A percentile compares a stretch with the other conserved stretches of the same genome.
These are phyloP conservation scores for Patellifolia procumbens DNA, from an alignment of 179 eudicot species.

Conservation along the genomic window DNA sequence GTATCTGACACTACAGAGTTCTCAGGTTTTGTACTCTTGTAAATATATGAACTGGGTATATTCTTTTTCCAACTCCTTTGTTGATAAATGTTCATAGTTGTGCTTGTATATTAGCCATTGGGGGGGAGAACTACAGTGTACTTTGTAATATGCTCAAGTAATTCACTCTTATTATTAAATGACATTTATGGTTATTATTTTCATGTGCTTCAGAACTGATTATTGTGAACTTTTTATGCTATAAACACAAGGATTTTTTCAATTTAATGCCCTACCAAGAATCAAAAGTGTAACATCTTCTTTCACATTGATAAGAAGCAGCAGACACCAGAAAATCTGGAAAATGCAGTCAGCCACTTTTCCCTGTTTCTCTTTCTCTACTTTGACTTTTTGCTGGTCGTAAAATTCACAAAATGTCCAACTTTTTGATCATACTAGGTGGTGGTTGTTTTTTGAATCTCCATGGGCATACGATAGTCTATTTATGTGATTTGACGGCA, in stretches of 20 bases:
- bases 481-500: background rate
- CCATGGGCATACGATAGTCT: slow-evolving; percentile 3
- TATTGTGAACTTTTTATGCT: background rate
- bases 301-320: background rate
- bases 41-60: background rate
- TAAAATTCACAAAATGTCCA: background rate
- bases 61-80: background rate
- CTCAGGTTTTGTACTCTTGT: background rate
- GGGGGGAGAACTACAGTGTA: background rate
- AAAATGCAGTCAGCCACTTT: background rate
- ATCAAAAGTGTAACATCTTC: no score
- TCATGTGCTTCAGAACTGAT: slow-evolving; percentile 5
- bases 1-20: background rate
- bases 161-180: background rate
- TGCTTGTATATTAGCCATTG: background rate
- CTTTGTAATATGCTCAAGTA: background rate
- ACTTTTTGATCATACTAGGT: no score
- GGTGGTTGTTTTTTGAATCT: background rate
- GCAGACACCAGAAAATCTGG: background rate
- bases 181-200: background rate
- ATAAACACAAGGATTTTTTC: background rate
- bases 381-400: background rate
- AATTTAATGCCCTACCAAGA: no score
- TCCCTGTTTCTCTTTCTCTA: background rate
- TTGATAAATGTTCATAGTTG: background rate